Evolutionary conservation across 2,329 filamentous ascomycete genomes (phyloP).

Genomic region (Fusarium dlaminii): DNA sequence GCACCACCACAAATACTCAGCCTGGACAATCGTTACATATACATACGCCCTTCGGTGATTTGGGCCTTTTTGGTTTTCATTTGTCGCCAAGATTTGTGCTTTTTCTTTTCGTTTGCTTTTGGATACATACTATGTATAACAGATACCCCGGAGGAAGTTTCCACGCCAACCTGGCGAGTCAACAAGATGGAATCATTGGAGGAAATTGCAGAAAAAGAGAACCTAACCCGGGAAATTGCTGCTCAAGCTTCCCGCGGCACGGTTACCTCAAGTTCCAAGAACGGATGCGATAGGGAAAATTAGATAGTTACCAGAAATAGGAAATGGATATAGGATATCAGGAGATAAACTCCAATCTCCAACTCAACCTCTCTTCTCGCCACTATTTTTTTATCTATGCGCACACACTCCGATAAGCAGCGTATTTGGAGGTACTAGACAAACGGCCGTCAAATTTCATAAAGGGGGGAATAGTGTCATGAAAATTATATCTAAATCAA

Average conservation of each 20-base stretch:
- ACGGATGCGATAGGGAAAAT: not conserved
- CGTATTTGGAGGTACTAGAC: not conserved
- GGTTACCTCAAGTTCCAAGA: not conserved
- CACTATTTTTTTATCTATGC: not conserved
- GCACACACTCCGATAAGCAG: not conserved
- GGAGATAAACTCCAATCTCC: slow-evolving; percentile 16
- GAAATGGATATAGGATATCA: slow-evolving; percentile 13
- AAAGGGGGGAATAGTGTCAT: slow-evolving; percentile 38
- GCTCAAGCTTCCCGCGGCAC: not conserved
- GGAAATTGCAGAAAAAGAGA: slow-evolving; percentile 10
- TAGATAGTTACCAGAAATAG: slow-evolving; percentile 28
- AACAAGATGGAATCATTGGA: slow-evolving; percentile 29
- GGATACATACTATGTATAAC: slow-evolving; percentile 42
- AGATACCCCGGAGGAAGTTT: slow-evolving; percentile 43
- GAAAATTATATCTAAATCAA: slow-evolving; percentile 43
- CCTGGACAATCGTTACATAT: slow-evolving; percentile 19
- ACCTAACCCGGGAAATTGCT: not conserved
- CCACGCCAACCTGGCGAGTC: slow-evolving; percentile 26
- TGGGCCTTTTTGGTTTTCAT: slow-evolving; percentile 30
- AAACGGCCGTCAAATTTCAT: slow-evolving; percentile 16
- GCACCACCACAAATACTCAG: slow-evolving; percentile 7
- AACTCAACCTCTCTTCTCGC: not conserved
- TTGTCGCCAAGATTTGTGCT: slow-evolving; percentile 31
- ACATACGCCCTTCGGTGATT: not conserved
- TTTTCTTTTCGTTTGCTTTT: slow-evolving; percentile 28